A percentile compares a stretch with the other conserved stretches of the same genome.
Evolutionary conservation across 805 yeast species (phyloP).

Genomic region (Dipodascopsis uninucleata): DNA sequence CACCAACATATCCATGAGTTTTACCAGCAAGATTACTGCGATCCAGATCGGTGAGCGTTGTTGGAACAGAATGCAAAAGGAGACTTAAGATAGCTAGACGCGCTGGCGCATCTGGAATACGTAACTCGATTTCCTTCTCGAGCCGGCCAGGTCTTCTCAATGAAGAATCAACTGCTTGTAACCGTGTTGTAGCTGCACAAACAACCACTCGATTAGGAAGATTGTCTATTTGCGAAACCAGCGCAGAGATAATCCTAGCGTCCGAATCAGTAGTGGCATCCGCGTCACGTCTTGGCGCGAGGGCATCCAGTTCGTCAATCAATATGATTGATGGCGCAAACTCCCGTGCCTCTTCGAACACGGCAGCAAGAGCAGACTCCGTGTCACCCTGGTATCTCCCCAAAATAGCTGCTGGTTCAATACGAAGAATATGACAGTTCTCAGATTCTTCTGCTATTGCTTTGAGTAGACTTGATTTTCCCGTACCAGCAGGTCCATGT

Average conservation of each 20-base stretch:
- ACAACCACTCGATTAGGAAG: constrained; percentile 62
- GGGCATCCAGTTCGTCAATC: constrained; percentile 89
- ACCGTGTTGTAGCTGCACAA: constrained; percentile 70
- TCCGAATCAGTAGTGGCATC: constrained; percentile 84
- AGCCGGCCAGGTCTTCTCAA: constrained; percentile 83
- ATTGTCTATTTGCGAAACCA: constrained; percentile 59
- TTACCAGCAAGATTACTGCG: constrained; percentile 62
- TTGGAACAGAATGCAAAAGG: constrained; percentile 53
- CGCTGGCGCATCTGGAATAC: constrained; percentile 83
- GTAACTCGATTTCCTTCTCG: constrained; percentile 85
- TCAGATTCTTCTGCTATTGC: constrained; percentile 72
- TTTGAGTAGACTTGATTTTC: constrained; percentile 82
- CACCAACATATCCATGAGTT: constrained; percentile 98
- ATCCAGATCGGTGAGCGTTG: constrained; percentile 51
- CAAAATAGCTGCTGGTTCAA: constrained; percentile 88
- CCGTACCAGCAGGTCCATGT: constrained; percentile 98
- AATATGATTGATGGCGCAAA: constrained; percentile 86
- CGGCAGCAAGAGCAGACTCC: constrained; percentile 74
- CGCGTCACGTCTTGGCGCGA: constrained; percentile 77
- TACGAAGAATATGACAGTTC: constrained; percentile 72
- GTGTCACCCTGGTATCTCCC: constrained; percentile 94
- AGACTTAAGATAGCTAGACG: constrained; percentile 67
- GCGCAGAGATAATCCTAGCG: constrained; percentile 82
- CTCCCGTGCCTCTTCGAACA: constrained; percentile 77
- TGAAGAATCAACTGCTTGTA: constrained; percentile 65